These are phyloP conservation scores for Terfezia boudieri DNA, from an alignment of 495 filamentous ascomycete genomes.

Conservation along the genomic window DNA sequence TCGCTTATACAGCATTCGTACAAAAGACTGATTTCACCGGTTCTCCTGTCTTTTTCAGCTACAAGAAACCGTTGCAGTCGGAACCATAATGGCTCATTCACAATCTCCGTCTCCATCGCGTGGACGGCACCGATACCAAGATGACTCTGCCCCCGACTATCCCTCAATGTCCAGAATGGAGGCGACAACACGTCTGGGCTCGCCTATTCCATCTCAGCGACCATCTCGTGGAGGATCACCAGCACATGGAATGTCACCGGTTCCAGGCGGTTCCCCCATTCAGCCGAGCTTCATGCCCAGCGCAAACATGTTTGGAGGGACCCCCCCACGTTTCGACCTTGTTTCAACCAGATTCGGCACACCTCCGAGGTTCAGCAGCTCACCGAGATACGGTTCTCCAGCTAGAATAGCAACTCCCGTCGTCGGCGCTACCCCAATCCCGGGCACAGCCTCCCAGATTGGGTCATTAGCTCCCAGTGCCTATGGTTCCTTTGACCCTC, in stretches of 20 bases:
- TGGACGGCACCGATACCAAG: background rate
- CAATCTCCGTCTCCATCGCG: conserved; percentile 7
- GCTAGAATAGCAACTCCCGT: conserved; percentile 32
- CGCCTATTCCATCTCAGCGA: conserved; percentile 11
- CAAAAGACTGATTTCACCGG: too few species aligned
- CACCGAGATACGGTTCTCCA: conserved; percentile 26
- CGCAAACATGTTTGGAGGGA: conserved; percentile 6
- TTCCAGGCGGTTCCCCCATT: background rate
- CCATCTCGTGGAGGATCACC: conserved; percentile 3
- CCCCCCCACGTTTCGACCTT: conserved; percentile 38
- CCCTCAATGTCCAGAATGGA: conserved; percentile 6
- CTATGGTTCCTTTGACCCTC: conserved; percentile 58
- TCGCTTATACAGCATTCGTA: too few species aligned
- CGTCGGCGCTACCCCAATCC: conserved; percentile 26
- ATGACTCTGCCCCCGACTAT: background rate
- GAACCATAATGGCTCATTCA: too few species aligned
- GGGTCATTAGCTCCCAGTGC: conserved; percentile 29
- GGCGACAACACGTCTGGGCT: conserved; percentile 16
- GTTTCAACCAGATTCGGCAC: conserved; percentile 20
- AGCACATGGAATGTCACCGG: background rate
- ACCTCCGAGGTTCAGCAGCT: background rate
- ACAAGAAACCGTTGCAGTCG: too few species aligned
- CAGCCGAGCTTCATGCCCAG: conserved; percentile 5
- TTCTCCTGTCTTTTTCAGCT: too few species aligned
- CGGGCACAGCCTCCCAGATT: conserved; percentile 19